Base-by-base conservation (phyloP, 164 flowering plant species). In the Echeveria elegans region DNA sequence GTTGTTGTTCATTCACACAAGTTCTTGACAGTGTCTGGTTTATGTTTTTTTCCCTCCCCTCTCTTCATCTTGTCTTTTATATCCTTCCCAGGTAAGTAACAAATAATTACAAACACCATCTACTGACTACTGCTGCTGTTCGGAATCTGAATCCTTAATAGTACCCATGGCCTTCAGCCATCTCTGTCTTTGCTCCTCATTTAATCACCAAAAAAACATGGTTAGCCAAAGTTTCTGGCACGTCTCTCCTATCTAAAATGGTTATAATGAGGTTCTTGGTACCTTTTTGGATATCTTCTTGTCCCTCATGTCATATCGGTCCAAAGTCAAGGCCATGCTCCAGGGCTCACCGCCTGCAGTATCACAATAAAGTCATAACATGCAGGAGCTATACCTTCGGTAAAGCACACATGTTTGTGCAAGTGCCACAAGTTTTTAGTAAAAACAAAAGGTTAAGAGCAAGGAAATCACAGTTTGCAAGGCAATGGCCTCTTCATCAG, bases 271-370 rank as follows among this genome's bases (percentile, higher is more conserved):
- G 8, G 28, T 50, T 1, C 26, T 7, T 3, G 21, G 8, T 77
- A 93, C 98, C 98, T 90, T 93, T 81, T 89, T 93, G 21, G 85
- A 66, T 37, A 76, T 78, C 77, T 88, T 93, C 73, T 88, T 93
- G 82, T 90, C 98, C 67, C 92, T 75, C 38, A 93, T 97, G 64
- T 90, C 96, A 58, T 90, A 93, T 5, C 98, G 80, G 40, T 93
- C 97, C 1, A 87, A 78, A 21, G 92, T 85, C 68, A 93, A 76
- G 73, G 77, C 94, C 96, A 89, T 21, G 88, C 67, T 4, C 97
- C 98, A 0, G 98, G 98, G 71, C 94, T 82, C 10, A 93, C 94
- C 66, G 86, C 69, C 98, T 93, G 82, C n/a, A 34, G 7, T 62
- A 21, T 50, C 56, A 50, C 1, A 7, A 50, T 50, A 10, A 21